These are phyloP conservation scores for Pelargonium citronellum DNA, from an alignment of 441 rosid species.

Conservation along the genomic window DNA sequence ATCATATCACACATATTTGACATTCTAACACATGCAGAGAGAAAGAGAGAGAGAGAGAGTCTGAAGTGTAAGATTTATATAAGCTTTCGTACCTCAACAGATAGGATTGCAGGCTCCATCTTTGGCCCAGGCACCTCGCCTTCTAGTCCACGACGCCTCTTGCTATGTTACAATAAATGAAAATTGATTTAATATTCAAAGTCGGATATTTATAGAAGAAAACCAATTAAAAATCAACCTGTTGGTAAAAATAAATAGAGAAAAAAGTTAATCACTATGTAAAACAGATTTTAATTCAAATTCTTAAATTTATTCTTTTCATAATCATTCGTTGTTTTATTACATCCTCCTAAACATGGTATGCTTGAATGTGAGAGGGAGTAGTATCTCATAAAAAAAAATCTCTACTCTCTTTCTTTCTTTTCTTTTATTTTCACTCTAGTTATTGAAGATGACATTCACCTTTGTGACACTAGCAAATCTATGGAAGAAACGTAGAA, in stretches of 20 bases:
- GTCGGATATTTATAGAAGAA: neutral
- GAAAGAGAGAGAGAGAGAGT: too few relatives aligned
- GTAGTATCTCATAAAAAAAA: too few relatives aligned
- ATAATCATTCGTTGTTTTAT: too few relatives aligned
- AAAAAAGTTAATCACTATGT: neutral
- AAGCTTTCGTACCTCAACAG: slow-evolving; percentile 61
- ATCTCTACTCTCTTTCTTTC: too few relatives aligned
- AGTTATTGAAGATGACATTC: too few relatives aligned
- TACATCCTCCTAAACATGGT: too few relatives aligned
- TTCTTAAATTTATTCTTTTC: too few relatives aligned
- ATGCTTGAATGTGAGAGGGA: too few relatives aligned
- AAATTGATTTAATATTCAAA: slow-evolving; percentile 15
- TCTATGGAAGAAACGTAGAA: too few relatives aligned
- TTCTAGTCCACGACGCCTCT: slow-evolving; percentile 45
- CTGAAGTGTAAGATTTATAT: neutral
- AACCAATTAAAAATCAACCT: neutral
- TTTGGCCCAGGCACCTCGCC: slow-evolving; percentile 36
- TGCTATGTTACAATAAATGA: slow-evolving; percentile 33
- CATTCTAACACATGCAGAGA: neutral
- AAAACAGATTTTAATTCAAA: neutral
- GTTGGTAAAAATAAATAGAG: neutral
- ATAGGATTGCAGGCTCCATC: slow-evolving; percentile 81
- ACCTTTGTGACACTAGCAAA: too few relatives aligned
- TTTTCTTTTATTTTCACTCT: too few relatives aligned
- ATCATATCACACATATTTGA: slow-evolving; percentile 9